Conservation (phyloP, 805 yeast species). For the Ogataea methanolica region DNA sequence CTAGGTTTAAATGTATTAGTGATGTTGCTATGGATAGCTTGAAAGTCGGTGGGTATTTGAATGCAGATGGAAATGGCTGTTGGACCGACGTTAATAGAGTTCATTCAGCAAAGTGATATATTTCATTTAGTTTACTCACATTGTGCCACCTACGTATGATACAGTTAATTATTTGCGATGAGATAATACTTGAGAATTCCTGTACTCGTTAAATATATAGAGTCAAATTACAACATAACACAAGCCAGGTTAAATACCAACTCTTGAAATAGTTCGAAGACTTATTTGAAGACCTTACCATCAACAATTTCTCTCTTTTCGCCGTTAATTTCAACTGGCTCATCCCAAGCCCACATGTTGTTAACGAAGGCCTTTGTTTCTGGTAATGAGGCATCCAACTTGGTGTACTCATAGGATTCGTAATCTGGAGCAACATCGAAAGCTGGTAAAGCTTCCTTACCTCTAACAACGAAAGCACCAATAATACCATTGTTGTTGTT, state of each 20-base stretch:
- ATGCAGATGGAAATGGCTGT: neutral
- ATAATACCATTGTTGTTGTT: conserved; percentile 97
- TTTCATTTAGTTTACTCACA: neutral
- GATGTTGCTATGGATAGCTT: conserved; percentile 51
- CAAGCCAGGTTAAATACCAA: neutral
- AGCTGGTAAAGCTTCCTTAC: conserved; percentile 87
- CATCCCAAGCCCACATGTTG: conserved; percentile 98
- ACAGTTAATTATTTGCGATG: neutral
- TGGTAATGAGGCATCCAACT: conserved; percentile 73
- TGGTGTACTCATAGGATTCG: conserved; percentile 86
- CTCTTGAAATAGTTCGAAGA: conserved; percentile 3
- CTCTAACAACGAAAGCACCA: conserved; percentile 94
- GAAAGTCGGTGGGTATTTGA: conserved; percentile 30
- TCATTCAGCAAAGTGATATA: neutral
- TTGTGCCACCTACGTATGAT: neutral
- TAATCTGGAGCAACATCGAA: conserved; percentile 99
- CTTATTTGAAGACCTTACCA: conserved; percentile 95
- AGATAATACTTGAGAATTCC: no score
- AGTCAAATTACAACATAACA: no score
- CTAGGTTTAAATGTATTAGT: conserved; percentile 64
- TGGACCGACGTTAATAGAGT: conserved; percentile 12
- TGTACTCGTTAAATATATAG: no score
- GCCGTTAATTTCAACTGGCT: conserved; percentile 80
- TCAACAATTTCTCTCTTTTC: conserved; percentile 85
- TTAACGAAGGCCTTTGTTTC: conserved; percentile 77